Percentiles rank a stretch among this genome's conserved stretches.
These are phyloP conservation scores for Moesziomyces aphidis DNA, from an alignment of 1,284 basidiomycete species.

Conservation along the genomic window DNA sequence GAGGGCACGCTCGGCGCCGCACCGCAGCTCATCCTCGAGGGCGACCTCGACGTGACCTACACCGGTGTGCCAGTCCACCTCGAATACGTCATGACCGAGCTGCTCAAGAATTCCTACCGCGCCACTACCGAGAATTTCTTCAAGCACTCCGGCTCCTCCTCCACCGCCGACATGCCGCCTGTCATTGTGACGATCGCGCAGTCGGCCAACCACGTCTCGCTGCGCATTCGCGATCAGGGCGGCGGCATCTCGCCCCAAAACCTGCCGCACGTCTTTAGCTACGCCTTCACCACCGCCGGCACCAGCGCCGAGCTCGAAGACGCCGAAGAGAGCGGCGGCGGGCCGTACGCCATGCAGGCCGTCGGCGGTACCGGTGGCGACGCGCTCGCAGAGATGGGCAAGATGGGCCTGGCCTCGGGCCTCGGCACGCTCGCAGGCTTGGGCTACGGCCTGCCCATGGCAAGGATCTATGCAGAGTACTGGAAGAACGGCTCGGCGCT, in stretches of 20 bases:
- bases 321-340: conserved; percentile 77
- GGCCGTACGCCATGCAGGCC: conserved; percentile 76
- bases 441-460: conserved; percentile 80
- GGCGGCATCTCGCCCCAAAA: conserved; percentile 82
- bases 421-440: conserved; percentile 83
- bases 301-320: conserved; percentile 74
- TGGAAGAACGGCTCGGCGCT: conserved; percentile 48
- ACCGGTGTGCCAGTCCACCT: conserved; percentile 89
- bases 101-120: conserved; percentile 85
- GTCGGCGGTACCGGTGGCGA: conserved; percentile 72
- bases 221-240: conserved; percentile 85
- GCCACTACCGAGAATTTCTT: conserved; percentile 73
- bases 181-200: conserved; percentile 78
- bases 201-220: conserved; percentile 75
- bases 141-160: conserved; percentile 54
- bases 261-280: conserved; percentile 84
- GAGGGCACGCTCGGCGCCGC: conserved; percentile 84
- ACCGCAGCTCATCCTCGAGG: conserved; percentile 69
- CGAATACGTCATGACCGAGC: conserved; percentile 79
- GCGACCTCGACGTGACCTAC: conserved; percentile 53
- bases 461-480: conserved; percentile 77
- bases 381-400: conserved; percentile 73
- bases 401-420: conserved; percentile 78
- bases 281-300: conserved; percentile 84
- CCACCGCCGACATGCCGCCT: conserved; percentile 69